Conservation (phyloP, 2,329 filamentous ascomycete genomes). For the Cladosporium cucumerinum region DNA sequence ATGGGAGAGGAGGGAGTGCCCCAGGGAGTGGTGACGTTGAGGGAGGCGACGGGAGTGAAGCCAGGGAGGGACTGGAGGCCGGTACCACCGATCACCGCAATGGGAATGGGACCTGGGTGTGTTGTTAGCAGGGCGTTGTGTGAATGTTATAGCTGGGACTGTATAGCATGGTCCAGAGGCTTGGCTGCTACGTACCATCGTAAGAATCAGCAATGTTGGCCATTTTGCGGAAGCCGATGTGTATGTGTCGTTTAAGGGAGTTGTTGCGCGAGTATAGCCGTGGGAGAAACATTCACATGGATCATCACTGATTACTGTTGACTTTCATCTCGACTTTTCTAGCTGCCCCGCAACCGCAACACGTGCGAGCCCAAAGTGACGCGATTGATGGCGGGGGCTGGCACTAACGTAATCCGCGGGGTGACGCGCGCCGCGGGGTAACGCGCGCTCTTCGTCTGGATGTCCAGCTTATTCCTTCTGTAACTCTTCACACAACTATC, state of each 20-base stretch:
- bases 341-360: conserved; percentile 16
- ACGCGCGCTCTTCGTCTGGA: too few species aligned
- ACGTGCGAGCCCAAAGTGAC: conserved; percentile 11
- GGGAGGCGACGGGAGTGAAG: conserved; percentile 77
- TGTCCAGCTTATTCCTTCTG: too few species aligned
- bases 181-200: conserved; percentile 23
- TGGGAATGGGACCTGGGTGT: conserved; percentile 45
- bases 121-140: background rate
- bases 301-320: background rate
- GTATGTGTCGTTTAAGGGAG: conserved; percentile 17
- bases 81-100: conserved; percentile 65
- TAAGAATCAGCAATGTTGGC: conserved; percentile 34
- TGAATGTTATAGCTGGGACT: background rate
- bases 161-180: background rate
- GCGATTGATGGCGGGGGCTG: conserved; percentile 1
- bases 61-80: conserved; percentile 83
- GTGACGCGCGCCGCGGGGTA: too few species aligned
- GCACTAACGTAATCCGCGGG: too few species aligned
- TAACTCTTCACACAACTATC: too few species aligned
- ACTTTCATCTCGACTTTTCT: conserved; percentile 15
- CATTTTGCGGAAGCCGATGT: conserved; percentile 37
- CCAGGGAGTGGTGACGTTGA: conserved; percentile 83
- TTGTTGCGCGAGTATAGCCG: background rate
- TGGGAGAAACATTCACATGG: conserved; percentile 1
- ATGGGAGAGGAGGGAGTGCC: conserved; percentile 74